Conservation (phyloP, 2,329 filamentous ascomycete species). For the Calonectria hawksworthii region DNA sequence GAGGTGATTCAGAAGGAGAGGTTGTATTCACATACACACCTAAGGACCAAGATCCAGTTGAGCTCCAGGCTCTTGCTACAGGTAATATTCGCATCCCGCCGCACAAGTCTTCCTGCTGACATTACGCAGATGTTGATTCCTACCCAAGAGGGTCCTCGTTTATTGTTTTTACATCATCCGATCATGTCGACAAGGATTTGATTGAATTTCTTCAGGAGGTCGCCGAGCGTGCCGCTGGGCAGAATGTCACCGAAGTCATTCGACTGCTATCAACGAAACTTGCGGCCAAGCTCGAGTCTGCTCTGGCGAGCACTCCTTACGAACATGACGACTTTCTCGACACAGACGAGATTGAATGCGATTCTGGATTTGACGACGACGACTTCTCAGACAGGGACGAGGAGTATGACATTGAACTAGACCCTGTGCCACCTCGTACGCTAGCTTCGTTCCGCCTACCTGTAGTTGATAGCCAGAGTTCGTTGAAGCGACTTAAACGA, state of each 20-base stretch:
- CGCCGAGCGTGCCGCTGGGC: slow-evolving; percentile 48
- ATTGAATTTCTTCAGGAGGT: slow-evolving; percentile 59
- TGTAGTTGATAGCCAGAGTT: background rate
- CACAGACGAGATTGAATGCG: slow-evolving; percentile 4
- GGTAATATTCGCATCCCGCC: slow-evolving; percentile 42
- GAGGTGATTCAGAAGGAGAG: slow-evolving; percentile 80
- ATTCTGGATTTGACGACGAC: slow-evolving; percentile 28
- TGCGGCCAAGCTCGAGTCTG: slow-evolving; percentile 23
- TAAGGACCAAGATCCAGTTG: slow-evolving; percentile 45
- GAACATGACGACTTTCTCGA: background rate
- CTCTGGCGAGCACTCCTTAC: background rate
- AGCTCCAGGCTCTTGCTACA: slow-evolving; percentile 55
- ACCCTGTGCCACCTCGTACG: slow-evolving; percentile 24
- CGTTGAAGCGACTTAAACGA: slow-evolving; percentile 32
- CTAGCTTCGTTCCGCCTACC: background rate
- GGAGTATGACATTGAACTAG: slow-evolving; percentile 37
- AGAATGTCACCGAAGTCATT: slow-evolving; percentile 41
- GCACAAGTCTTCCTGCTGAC: background rate
- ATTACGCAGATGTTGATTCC: slow-evolving; percentile 46
- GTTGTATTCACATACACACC: slow-evolving; percentile 71
- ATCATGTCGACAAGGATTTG: slow-evolving; percentile 55
- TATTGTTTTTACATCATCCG: slow-evolving; percentile 59
- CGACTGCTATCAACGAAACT: slow-evolving; percentile 33
- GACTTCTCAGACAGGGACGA: slow-evolving; percentile 24
- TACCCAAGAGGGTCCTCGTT: slow-evolving; percentile 58